Evolutionary conservation across 768 basidiomycete genomes (phyloP).

Genomic region (Hydnomerulius pinastri): DNA sequence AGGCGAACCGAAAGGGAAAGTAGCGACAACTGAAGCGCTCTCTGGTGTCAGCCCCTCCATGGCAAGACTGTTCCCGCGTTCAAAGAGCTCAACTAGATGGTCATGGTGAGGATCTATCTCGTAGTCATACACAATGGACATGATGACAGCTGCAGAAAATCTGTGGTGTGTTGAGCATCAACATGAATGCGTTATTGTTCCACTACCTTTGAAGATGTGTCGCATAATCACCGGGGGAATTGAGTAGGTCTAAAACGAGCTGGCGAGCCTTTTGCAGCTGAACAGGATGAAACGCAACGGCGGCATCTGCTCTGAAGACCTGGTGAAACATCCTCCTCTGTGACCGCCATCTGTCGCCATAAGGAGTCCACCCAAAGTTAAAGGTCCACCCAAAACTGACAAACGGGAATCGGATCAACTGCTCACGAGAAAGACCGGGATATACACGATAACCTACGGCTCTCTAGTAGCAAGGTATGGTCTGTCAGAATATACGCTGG

Average conservation of each 20-base stretch:
- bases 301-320: slow-evolving; percentile 19
- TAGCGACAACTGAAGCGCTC: slow-evolving; percentile 10
- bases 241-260: slow-evolving; percentile 17
- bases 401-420: neutral
- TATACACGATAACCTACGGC: slow-evolving; percentile 8
- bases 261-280: slow-evolving; percentile 21
- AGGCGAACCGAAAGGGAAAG: slow-evolving; percentile 25
- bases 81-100: slow-evolving; percentile 38
- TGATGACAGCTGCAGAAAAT: slow-evolving; percentile 36
- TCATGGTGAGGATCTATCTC: slow-evolving; percentile 37
- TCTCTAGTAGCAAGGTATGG: slow-evolving; percentile 14
- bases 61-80: slow-evolving; percentile 28
- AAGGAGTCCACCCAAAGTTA: slow-evolving; percentile 14
- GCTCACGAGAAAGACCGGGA: neutral
- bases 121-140: slow-evolving; percentile 44
- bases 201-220: slow-evolving; percentile 12
- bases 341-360: slow-evolving; percentile 24
- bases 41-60: slow-evolving; percentile 19
- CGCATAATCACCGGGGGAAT: neutral
- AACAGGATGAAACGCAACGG: slow-evolving; percentile 9
- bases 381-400: slow-evolving; percentile 25
- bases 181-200: neutral
- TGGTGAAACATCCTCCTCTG: slow-evolving; percentile 28
- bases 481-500: slow-evolving; percentile 29
- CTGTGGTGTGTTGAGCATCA: slow-evolving; percentile 15